These are phyloP conservation scores for Cydonia oblonga DNA, from an alignment of 331 rosid species.

Conservation along the genomic window DNA sequence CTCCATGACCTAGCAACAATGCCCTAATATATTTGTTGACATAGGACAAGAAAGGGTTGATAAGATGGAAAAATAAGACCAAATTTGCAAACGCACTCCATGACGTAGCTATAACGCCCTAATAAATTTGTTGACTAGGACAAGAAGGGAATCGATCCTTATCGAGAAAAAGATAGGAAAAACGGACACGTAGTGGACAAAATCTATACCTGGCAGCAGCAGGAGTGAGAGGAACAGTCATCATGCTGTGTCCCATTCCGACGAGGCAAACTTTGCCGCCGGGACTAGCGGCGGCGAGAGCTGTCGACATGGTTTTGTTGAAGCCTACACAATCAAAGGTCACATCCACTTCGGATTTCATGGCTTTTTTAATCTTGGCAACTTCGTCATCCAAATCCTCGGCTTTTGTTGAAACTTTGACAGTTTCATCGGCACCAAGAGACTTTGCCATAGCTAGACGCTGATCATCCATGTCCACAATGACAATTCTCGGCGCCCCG, in stretches of 20 bases:
- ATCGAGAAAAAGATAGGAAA: neutral
- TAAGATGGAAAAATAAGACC: no score
- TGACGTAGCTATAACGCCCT: no score
- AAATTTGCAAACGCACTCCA: no score
- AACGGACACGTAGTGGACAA: neutral
- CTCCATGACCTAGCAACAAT: neutral
- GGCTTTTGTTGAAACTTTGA: conserved; percentile 43
- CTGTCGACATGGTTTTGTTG: conserved; percentile 34
- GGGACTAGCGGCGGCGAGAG: conserved; percentile 23
- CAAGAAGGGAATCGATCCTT: neutral
- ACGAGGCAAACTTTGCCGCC: conserved; percentile 6
- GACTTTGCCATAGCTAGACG: conserved; percentile 62
- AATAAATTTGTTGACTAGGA: no score
- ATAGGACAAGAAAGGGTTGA: no score
- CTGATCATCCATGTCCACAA: conserved; percentile 57
- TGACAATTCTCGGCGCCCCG: conserved; percentile 53
- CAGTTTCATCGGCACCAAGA: conserved; percentile 56
- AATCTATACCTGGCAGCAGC: conserved; percentile 46
- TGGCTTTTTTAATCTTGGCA: conserved; percentile 14
- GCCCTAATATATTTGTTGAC: neutral
- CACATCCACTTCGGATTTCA: conserved; percentile 23
- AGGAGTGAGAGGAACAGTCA: conserved; percentile 28
- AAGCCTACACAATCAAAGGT: conserved; percentile 37
- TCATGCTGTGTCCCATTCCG: conserved; percentile 25
- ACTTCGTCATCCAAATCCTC: conserved; percentile 41